A percentile compares a stretch with the other conserved stretches of the same genome.
Evolutionary conservation across 75 land plant species (phyloP).

Genomic region (Pinus tabuliformis): DNA sequence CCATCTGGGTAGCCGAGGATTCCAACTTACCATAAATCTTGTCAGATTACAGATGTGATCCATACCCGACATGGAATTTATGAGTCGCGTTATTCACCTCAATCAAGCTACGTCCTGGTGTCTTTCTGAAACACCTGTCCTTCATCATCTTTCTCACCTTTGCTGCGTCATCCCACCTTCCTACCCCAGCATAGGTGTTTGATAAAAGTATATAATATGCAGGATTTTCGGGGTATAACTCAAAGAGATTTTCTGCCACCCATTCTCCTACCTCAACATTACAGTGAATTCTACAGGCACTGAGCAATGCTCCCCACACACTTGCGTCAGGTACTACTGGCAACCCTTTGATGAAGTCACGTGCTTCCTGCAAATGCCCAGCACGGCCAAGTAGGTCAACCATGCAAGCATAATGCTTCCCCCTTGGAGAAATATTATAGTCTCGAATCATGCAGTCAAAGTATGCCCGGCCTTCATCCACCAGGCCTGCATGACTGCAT

Average conservation of each 20-base stretch:
- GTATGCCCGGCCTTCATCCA: slow-evolving; percentile 10
- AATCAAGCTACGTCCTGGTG: slow-evolving; percentile 13
- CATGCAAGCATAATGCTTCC: slow-evolving; percentile 21
- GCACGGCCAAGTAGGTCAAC: slow-evolving; percentile 30
- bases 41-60: slow-evolving; percentile 6
- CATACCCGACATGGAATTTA: slow-evolving; percentile 11
- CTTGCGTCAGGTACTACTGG: neutral
- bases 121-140: slow-evolving; percentile 1
- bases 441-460: slow-evolving; percentile 15
- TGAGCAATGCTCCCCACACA: slow-evolving; percentile 19
- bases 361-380: slow-evolving; percentile 16
- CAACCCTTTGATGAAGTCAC: slow-evolving; percentile 5
- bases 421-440: slow-evolving; percentile 2
- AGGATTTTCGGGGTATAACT: slow-evolving; percentile 10
- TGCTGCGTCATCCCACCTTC: slow-evolving; percentile 9
- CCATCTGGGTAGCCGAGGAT: neutral
- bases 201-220: slow-evolving; percentile 17
- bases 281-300: slow-evolving; percentile 12
- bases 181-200: slow-evolving; percentile 17
- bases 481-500: slow-evolving; percentile 20
- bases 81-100: slow-evolving; percentile 9
- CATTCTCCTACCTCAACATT: slow-evolving; percentile 7
- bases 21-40: slow-evolving; percentile 3
- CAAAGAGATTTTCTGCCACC: slow-evolving; percentile 2
- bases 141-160: slow-evolving; percentile 7